A percentile compares a stretch with the other conserved stretches of the same genome.
Conservation (phyloP, 2,329 filamentous ascomycete genomes). For the Ophiostoma sp. region DNA sequence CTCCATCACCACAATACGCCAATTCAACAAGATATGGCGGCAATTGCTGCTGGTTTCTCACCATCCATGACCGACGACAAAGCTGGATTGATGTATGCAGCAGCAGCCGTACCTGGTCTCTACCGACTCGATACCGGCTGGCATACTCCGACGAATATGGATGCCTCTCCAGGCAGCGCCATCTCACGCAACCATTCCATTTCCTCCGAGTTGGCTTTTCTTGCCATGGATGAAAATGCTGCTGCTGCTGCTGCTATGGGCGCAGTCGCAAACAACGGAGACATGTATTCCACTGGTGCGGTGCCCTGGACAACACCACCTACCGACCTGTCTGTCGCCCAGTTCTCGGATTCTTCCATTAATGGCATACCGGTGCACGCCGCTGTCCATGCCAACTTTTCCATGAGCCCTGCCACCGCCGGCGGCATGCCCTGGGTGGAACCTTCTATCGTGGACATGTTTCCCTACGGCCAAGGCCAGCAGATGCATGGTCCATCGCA, state of each 20-base stretch:
- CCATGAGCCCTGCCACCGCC: slow-evolving; percentile 35
- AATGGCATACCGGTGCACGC: slow-evolving; percentile 33
- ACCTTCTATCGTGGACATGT: slow-evolving; percentile 34
- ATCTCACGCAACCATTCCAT: slow-evolving; percentile 41
- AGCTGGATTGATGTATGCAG: slow-evolving; percentile 35
- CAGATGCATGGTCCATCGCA: neutral
- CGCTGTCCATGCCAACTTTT: slow-evolving; percentile 43
- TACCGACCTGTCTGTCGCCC: slow-evolving; percentile 38
- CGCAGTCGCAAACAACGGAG: slow-evolving; percentile 27
- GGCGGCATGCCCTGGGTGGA: slow-evolving; percentile 26
- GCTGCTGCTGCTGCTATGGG: neutral
- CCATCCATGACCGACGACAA: slow-evolving; percentile 35
- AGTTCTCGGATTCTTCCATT: slow-evolving; percentile 39
- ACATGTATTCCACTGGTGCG: slow-evolving; percentile 40
- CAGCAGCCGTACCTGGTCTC: slow-evolving; percentile 35
- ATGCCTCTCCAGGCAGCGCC: slow-evolving; percentile 31
- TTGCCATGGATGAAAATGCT: slow-evolving; percentile 36
- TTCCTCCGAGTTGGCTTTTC: slow-evolving; percentile 37
- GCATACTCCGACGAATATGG: slow-evolving; percentile 42
- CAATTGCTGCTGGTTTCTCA: slow-evolving; percentile 28
- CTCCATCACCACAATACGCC: slow-evolving; percentile 14
- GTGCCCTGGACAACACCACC: slow-evolving; percentile 47
- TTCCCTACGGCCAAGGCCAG: slow-evolving; percentile 35
- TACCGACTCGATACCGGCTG: slow-evolving; percentile 44
- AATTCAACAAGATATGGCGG: slow-evolving; percentile 12